Evolutionary conservation across 1,284 basidiomycete genomes (phyloP), one percentile per base, ranked within the genome.

Genomic region (Melampsora medusae): DNA sequence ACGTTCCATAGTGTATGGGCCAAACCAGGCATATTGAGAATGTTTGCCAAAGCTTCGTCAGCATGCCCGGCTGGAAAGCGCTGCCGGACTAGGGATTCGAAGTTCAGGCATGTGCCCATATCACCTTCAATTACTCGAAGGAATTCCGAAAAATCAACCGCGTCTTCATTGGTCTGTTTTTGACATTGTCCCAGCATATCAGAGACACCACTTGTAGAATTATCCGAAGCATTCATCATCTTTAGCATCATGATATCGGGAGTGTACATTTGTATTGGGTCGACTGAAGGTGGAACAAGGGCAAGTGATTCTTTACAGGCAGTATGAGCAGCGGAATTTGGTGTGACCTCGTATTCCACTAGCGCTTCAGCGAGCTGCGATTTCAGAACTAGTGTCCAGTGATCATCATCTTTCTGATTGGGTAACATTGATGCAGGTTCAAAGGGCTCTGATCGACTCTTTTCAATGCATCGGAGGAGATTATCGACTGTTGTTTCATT

Each of bases 211-310:
- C 38, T 19, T 16, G 67, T 22, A 12, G 31, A 53, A 28, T 35
- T 59, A 17, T 69, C 67, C 5, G 50, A 42, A 9, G 67, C 67
- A 33, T 22, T 35, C 67, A 69, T 69, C 48, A 69, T n/a, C 22
- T 69, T 69, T 14, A 69, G 67, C 67, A 69, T 69, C 12, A 31
- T 33, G 16, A 69, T 25, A 42, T 25, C 31, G 6, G 67, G 67
- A 14, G n/a, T 28, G 4, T 50, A 16, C n/a, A n/a, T n/a, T 19
- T 48, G 31, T 12, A 71, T 62, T 49, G n/a, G 60, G 3, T 71
- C 48, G 4, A 71, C 14, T 4, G 6, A 4, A 14, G 14, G 25
- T 19, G 69, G 69, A 5, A 28, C 7, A 9, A 19, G 5, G 5
- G 25, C 53, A 22, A 56, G 19, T 12, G 35, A 4, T 67, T 10